Base-by-base conservation (phyloP, 805 yeast species). In the Lachancea kluyveri region DNA sequence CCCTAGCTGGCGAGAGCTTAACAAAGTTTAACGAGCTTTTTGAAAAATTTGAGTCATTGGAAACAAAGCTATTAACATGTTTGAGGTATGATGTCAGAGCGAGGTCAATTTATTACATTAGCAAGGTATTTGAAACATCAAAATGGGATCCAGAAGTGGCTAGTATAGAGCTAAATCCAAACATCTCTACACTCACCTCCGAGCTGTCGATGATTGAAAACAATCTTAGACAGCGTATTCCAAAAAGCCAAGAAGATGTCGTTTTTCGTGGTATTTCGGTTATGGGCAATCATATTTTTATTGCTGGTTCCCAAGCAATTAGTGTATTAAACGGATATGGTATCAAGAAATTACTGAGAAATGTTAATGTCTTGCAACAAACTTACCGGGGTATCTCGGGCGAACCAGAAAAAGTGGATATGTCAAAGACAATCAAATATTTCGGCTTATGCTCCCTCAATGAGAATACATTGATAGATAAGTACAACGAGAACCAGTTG, bases 21-120 rank as follows among this genome's bases (percentile, higher is more conserved):
- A 22, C 29, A 2, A 40, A 35, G 21, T 54, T 54, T 37, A 49
- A 48, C 21, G 17, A 25, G 3, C 34, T 46, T 12, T 30, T 42
- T 3, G 22, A 36, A 15, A 46, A 44, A 1, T 50, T 55, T 23
- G 28, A 31, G 19, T 19, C 28, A 6, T 29, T 55, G 25, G 43
- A 43, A 24, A 30, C 34, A 20, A 45, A 38, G 21, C 26, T 50
- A 8, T 30, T 54, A 11, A 23, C 55, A 3, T 32, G 50, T 8
- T 20, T 55, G 11, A 42, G 62, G 31, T 54, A 53, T 33, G 60
- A 57, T 30, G 22, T 47, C 4, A 46, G 58, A 18, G 51, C 53
- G 3, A 44, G 56, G 21, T 45, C 48, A 12, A 47, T 57, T 11
- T 48, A 42, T 24, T 44, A 46, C 17, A 51, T 55, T 29, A 52